Evolutionary conservation across 306 rosid genomes (phyloP), one percentile per base, ranked within the genome.

Genomic region (Carpinus fangiana): DNA sequence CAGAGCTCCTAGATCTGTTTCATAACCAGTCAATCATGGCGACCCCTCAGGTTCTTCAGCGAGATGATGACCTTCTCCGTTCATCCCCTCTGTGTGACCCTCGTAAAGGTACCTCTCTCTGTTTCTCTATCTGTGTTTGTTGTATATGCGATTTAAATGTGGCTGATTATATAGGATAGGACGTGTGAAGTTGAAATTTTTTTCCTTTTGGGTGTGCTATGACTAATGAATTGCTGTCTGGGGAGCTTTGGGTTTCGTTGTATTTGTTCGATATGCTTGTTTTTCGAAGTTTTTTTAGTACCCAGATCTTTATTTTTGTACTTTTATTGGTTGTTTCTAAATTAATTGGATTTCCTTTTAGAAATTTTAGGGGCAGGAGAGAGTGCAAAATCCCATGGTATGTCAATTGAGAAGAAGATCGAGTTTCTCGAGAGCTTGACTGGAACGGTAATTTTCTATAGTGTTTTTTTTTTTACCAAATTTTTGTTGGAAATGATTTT

Each of bases 331-430:
- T 55, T 4, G 2, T 53, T 28, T 4, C 26, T 34, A 5, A 55
- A 36, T 76, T 14, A 3, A 20, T 70, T 79, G 59, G 70, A 64
- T 55, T 12, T 12, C 51, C 8, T 66, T 46, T 65, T 62, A 23
- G 60, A 59, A 41, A 48, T 12, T 20, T 46, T 67, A 41, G 81
- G 79, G 48, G 38, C 82, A 87, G 91, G 87, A 45, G 93, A 88
- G 46, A 86, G 72, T 71, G 81, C 76, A 17, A 85, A 87, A 78
- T 84, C 88, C 20, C 80, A 68, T 76, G 88, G 87, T 7, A 80
- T 88, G 92, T 90, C 98, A 68, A 76, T 93, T 80, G 97, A 93
- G 87, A 93, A 91, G 89, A 93, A 86, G 89, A 90, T 93, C 41
- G 98, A 91, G 66, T 83, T 84, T 70, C 88, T 91, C 52, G 98